These are phyloP conservation scores for Escovopsis sp. DNA, from an alignment of 2,329 filamentous ascomycete genomes.

Conservation along the genomic window DNA sequence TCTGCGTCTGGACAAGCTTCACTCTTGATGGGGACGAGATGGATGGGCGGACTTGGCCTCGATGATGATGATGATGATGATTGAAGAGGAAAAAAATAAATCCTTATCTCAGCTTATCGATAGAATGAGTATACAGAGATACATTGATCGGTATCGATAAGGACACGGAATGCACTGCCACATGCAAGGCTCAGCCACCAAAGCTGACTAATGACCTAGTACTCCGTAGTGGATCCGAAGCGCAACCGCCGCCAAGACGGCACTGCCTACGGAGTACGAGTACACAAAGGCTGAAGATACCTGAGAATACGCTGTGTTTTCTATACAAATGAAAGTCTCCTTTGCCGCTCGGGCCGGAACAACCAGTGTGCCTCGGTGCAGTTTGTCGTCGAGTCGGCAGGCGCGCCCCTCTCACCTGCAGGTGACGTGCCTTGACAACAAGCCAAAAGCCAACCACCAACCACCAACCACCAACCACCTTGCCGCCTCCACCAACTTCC, in stretches of 20 bases:
- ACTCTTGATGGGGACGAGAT: neutral
- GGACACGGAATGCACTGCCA: constrained; percentile 1
- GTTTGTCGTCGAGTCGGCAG: constrained; percentile 4
- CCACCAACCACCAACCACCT: too few species aligned
- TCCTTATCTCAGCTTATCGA: constrained; percentile 17
- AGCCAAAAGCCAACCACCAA: neutral
- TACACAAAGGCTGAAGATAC: too few species aligned
- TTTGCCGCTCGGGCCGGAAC: constrained; percentile 3
- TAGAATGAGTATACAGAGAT: constrained; percentile 13
- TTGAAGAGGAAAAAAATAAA: neutral
- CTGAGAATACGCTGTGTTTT: neutral
- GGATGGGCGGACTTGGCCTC: neutral
- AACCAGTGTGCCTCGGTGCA: constrained; percentile 6
- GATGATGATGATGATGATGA: too few species aligned
- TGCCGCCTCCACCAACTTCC: constrained; percentile 1
- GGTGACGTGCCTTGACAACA: constrained; percentile 2
- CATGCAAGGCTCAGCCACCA: neutral
- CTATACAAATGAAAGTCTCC: neutral
- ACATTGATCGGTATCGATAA: too few species aligned
- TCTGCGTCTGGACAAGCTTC: neutral
- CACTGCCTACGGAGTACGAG: too few species aligned
- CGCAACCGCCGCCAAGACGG: neutral
- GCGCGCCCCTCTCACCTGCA: constrained; percentile 1
- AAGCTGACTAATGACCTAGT: too few species aligned
- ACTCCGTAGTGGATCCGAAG: too few species aligned